These are phyloP conservation scores for Physcomitrium patens DNA, from an alignment of 225 moss, liverwort and hornwort species.

Conservation along the genomic window DNA sequence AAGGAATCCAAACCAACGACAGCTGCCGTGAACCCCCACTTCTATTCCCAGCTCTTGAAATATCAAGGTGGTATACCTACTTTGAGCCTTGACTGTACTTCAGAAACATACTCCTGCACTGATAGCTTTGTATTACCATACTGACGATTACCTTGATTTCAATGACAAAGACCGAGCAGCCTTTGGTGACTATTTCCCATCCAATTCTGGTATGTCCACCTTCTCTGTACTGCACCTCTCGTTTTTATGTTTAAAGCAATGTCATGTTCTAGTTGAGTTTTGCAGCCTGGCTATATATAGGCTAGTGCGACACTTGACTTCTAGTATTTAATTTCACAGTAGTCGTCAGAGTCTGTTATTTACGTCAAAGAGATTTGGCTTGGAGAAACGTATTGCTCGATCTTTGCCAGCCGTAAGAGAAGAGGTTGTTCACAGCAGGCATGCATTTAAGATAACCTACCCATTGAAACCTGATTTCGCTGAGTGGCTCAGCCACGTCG, in stretches of 20 bases:
- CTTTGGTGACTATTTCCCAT: constrained; percentile 28
- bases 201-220: constrained; percentile 14
- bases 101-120: constrained; percentile 21
- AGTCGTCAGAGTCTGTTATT: constrained; percentile 3
- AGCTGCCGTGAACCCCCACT: constrained; percentile 23
- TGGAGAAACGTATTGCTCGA: neutral
- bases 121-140: constrained; percentile 43
- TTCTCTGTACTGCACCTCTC: constrained; percentile 4
- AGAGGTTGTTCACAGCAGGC: no score
- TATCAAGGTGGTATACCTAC: neutral
- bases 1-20: constrained; percentile 28
- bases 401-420: neutral
- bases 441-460: no score
- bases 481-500: no score
- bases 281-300: neutral
- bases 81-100: constrained; percentile 18
- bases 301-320: neutral
- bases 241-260: neutral
- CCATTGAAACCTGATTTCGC: no score
- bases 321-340: neutral
- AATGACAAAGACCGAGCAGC: constrained; percentile 43
- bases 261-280: neutral
- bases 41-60: constrained; percentile 19
- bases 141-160: constrained; percentile 40
- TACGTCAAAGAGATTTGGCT: neutral